phyloP scores from a whole-genome alignment of 2,329 filamentous ascomycete genomes.

The Emmonsiellopsis sp. region DNA sequence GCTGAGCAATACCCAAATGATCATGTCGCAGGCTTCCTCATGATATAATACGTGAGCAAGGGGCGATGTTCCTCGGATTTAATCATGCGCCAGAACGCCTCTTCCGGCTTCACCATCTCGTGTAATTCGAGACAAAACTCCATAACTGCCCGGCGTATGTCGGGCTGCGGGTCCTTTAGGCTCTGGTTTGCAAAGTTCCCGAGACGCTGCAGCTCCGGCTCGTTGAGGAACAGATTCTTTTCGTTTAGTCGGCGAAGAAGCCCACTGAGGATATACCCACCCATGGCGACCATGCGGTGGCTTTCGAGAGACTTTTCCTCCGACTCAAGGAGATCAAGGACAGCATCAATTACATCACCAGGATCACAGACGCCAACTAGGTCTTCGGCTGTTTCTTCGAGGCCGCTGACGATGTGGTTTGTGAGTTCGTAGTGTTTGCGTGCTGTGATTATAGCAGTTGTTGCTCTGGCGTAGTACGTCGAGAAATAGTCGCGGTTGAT shows the following conservation, averaged over 20 bases:
- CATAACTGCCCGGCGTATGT: constrained; percentile 29
- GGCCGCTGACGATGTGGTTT: constrained; percentile 30
- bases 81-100: constrained; percentile 21
- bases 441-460: constrained; percentile 28
- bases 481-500: constrained; percentile 26
- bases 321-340: constrained; percentile 23
- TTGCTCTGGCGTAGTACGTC: constrained; percentile 24
- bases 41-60: constrained; percentile 29
- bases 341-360: constrained; percentile 21
- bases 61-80: constrained; percentile 24
- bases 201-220: constrained; percentile 17
- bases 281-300: constrained; percentile 26
- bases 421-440: constrained; percentile 29
- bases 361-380: constrained; percentile 23
- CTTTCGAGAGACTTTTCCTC: constrained; percentile 22
- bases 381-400: constrained; percentile 30
- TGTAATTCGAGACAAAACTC: constrained; percentile 23
- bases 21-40: constrained; percentile 8
- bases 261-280: constrained; percentile 21
- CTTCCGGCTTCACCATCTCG: constrained; percentile 19
- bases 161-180: constrained; percentile 24
- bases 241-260: constrained; percentile 19
- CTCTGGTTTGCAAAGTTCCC: constrained; percentile 24
- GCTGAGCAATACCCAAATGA: neutral
- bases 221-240: constrained; percentile 10